Base-by-base conservation (phyloP, 768 basidiomycete genomes). In the Mycena belliarum region DNA sequence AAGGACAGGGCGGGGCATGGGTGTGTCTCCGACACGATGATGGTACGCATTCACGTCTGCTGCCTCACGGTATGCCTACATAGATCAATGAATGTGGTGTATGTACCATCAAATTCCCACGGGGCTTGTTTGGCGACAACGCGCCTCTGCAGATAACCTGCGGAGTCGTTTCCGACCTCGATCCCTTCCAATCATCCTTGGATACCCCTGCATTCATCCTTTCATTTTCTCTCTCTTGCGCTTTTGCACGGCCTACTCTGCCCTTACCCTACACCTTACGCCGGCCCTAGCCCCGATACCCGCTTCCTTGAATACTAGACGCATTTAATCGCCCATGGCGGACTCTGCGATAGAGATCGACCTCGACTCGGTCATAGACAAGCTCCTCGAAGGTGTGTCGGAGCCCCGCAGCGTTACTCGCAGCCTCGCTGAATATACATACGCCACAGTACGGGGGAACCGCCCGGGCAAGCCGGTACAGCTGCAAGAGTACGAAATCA, bases 301-400 rank as follows among this genome's bases (percentile, higher is more conserved):
- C 41, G n/a, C 7, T 28, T 20, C 29, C 20, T 18, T 37, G 26
- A 23, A 58, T 33, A 52, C 44, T 44, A 32, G 24, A 53, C 53
- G 44, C 48, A 15, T 43, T 50, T 33, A 47, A 58, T 61, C 55
- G 72, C 68, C 44, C 54, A 91, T 91, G 90, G 86, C 89, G 70
- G 90, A 93, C 69, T 79, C 86, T 66, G 77, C 84, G 60, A 89
- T 89, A 71, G 96, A 98, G 74, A 96, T 99, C 77, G 96, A 99
- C 84, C 85, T 98, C 61, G 96, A 99, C 82, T 95, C 94, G 75
- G 94, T 99, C 81, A 98, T 99, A 70, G 96, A 98, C 87, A 85
- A 95, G 60, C 82, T 98, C 63, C 81, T 98, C 63, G 96, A 98
- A 88, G 96, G 96, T 96, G 80, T 76, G 89, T 73, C n/a, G 68